Base-by-base conservation (phyloP, 257 asterid genomes). In the Scutellaria baicalensis region DNA sequence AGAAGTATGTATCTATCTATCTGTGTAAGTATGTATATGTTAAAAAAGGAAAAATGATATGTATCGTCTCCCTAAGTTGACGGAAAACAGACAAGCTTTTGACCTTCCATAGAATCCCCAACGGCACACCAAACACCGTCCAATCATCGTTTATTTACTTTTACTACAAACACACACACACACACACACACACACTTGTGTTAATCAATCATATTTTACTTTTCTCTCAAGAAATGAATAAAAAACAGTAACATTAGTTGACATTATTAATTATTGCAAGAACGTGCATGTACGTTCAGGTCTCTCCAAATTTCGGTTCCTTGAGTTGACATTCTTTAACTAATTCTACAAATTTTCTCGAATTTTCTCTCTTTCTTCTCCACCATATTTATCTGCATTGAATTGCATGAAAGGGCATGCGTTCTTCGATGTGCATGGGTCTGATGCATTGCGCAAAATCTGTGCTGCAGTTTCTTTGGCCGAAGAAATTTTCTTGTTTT, bases 91-190 rank as follows among this genome's bases (percentile, higher is more conserved):
- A 73, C 75, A 73, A 71, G 71, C 57, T 71, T 59, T 77, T 57
- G 64, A 78, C 78, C 78, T 75, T 49, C 78, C 77, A 51, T 64
- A 77, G 90, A 79, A 78, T 14, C 71, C 73, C 82, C 76, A 81
- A 79, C 70, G 71, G 75, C 68, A 73, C 74, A 69, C 69, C 83
- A 82, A 79, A 79, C 67, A 71, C 78, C 73, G 73, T 48, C 59
- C 86, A 79, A 40, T 61, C 68, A 55, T 75, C 67, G 33, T 39
- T 21, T 40, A 27, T 27, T 27, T 27, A 27, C 33, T 27, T 27
- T 27, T 27, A 27, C 5, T 27, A 27, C 5, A 27, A 27, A 27
- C 33, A 27, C 31, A 23, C 3, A 23, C 54, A 38, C 36, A 59
- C 50, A 48, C 54, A 27, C 31, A 23, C 3, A 23, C 54, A 38